Evolutionary conservation across 2,329 filamentous ascomycete genomes (phyloP).

Genomic region (Arachnomyces sp.): DNA sequence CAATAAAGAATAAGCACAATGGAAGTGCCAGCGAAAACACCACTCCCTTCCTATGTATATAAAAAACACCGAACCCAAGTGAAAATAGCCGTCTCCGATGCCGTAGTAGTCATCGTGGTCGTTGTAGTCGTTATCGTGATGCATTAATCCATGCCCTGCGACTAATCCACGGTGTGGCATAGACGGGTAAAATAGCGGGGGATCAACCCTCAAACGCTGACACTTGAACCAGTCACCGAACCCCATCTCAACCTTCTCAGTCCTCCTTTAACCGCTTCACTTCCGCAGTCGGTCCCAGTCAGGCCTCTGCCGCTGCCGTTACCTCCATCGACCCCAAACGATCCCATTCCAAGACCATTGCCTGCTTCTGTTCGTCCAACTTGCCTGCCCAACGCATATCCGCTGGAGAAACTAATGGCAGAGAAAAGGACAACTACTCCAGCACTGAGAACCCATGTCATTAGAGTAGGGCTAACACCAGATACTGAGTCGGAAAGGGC

Average conservation of each 20-base stretch:
- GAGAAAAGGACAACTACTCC: conserved; percentile 58
- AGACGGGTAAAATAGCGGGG: conserved; percentile 16
- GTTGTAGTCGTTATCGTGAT: no score
- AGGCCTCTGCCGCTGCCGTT: conserved; percentile 18
- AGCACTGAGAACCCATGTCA: conserved; percentile 60
- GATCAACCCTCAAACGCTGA: conserved; percentile 28
- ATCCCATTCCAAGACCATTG: conserved; percentile 18
- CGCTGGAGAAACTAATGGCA: conserved; percentile 58
- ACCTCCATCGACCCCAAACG: conserved; percentile 14
- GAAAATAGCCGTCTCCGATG: no score
- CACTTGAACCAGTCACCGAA: conserved; percentile 28
- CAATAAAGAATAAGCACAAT: no score
- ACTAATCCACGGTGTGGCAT: no score
- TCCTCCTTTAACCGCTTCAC: conserved; percentile 38
- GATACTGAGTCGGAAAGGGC: conserved; percentile 24
- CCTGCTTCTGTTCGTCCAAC: conserved; percentile 47
- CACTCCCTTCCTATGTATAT: no score
- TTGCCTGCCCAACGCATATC: conserved; percentile 55
- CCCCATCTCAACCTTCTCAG: conserved; percentile 39
- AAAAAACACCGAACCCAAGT: no score
- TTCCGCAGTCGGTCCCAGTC: conserved; percentile 34
- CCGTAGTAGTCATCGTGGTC: no score
- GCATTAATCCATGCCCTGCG: no score
- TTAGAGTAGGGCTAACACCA: conserved; percentile 50
- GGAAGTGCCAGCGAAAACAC: no score